Percentiles rank a stretch among this genome's conserved stretches.
Evolutionary conservation across 1,284 basidiomycete species (phyloP).

Genomic region (Ustilago curta): DNA sequence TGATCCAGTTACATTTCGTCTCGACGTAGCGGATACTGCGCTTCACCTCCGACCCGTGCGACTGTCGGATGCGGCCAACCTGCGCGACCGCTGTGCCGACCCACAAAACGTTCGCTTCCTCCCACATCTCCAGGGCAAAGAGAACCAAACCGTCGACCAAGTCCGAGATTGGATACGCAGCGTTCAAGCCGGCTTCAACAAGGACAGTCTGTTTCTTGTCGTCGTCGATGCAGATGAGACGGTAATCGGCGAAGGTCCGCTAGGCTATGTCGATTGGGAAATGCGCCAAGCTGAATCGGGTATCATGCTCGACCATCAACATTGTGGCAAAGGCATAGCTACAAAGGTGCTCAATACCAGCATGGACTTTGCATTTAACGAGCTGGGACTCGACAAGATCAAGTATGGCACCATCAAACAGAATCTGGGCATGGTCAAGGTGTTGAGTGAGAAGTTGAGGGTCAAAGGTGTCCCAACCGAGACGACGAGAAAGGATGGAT

Average conservation of each 20-base stretch:
- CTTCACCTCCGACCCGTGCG: constrained; percentile 21
- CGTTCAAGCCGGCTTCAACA: constrained; percentile 34
- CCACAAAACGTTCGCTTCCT: constrained; percentile 26
- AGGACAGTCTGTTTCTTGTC: constrained; percentile 38
- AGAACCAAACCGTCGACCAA: constrained; percentile 23
- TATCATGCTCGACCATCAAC: constrained; percentile 34
- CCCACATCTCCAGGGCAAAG: constrained; percentile 35
- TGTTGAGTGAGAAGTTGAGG: constrained; percentile 29
- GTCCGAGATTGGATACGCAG: constrained; percentile 27
- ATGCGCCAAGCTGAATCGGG: constrained; percentile 22
- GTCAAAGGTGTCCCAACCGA: constrained; percentile 12
- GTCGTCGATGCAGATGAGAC: constrained; percentile 11
- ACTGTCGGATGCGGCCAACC: constrained; percentile 30
- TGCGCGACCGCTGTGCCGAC: constrained; percentile 35
- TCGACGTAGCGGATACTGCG: neutral
- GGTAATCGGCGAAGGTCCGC: constrained; percentile 34
- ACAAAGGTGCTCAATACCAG: constrained; percentile 24
- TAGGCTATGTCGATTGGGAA: constrained; percentile 33
- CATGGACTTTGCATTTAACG: constrained; percentile 40
- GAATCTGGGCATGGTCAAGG: constrained; percentile 29
- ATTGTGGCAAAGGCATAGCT: constrained; percentile 13
- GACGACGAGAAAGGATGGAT: constrained; percentile 24
- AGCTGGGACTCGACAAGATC: constrained; percentile 18
- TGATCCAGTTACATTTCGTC: constrained; percentile 18
- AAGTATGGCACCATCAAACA: constrained; percentile 33